Conservation (phyloP, 1,284 basidiomycete species). For the Ustilago xerochloae region DNA sequence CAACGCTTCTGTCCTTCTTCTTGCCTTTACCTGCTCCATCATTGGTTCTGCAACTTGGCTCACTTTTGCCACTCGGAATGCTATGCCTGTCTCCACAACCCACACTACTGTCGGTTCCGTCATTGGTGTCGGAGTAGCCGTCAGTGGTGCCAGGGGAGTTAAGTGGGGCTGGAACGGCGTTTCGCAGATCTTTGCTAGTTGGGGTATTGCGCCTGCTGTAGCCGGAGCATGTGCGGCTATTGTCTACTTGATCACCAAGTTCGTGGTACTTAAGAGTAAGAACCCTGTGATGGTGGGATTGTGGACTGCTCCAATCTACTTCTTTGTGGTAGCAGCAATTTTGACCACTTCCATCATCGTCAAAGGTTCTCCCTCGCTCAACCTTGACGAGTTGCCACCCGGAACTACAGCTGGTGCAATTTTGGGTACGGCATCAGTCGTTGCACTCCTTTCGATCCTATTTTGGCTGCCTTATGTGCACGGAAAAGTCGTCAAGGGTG, state of each 20-base stretch:
- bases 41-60: conserved; percentile 47
- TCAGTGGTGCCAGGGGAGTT: conserved; percentile 26
- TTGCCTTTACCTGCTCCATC: conserved; percentile 51
- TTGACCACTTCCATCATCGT: conserved; percentile 46
- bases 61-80: conserved; percentile 41
- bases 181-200: conserved; percentile 44
- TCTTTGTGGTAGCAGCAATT: conserved; percentile 36
- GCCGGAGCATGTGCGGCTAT: conserved; percentile 39
- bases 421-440: conserved; percentile 36
- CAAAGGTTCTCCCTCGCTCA: conserved; percentile 48
- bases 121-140: conserved; percentile 49
- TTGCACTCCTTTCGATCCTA: conserved; percentile 27
- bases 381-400: conserved; percentile 40
- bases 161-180: conserved; percentile 52
- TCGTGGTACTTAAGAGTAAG: conserved; percentile 24
- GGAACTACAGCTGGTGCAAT: conserved; percentile 24
- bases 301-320: conserved; percentile 37
- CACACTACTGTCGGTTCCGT: conserved; percentile 49
- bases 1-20: conserved; percentile 35
- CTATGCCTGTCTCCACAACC: conserved; percentile 53
- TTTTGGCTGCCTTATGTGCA: conserved; percentile 52
- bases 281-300: conserved; percentile 41
- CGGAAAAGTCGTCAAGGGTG: conserved; percentile 41
- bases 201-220: conserved; percentile 48
- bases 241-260: conserved; percentile 49